Evolutionary conservation across 495 filamentous ascomycete species (phyloP), one percentile per base, ranked within the genome.

Genomic region (Aspergillus ellipticus): DNA sequence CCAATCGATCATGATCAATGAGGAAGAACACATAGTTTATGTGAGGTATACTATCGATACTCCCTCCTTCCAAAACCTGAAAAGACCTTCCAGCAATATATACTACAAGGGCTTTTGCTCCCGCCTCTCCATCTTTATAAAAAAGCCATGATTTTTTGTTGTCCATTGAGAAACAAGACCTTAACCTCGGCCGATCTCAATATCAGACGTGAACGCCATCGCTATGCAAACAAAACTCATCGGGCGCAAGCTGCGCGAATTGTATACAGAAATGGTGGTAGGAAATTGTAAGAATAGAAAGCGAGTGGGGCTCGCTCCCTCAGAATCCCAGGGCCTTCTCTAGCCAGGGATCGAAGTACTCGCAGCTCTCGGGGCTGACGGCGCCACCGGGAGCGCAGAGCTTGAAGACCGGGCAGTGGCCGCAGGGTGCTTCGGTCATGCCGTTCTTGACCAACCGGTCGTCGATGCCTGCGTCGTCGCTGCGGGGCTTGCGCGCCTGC

Each of bases 331-430:
- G 67, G 4, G 62, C 64, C 35, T 70, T 71, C 20, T 63, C 66
- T 41, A 96, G 70, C 93, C 93, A 97, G 4, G 85, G 80, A 51
- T 85, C 78, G 64, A 95, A 97, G 63, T 97, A 98, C 41, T 90
- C 88, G 68, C 94, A 98, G 48, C 82, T 96, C 53, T 85, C 87
- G 1, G 94, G 89, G 66, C 86, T 94, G 31, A 97, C 89, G 8
- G 88, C 87, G 1, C 91, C 92, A 6, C 88, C 91, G 51, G 94
- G 89, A 46, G 87, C 87, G 70, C 94, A 98, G 17, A 96, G 76
- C 37, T 88, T 83, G 72, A 96, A 95, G n/a, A 97, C 94, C 0
- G 95, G 94, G 67, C 94, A 98, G 57, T 82, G 77, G 15, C 91
- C 93, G 75, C 94, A 98, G 7, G 94, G 94, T 3, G 85, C 85